Percentiles rank a stretch among this genome's conserved stretches.
Evolutionary conservation across 2,329 filamentous ascomycete species (phyloP).

Genomic region (Calonectria hawksworthii): DNA sequence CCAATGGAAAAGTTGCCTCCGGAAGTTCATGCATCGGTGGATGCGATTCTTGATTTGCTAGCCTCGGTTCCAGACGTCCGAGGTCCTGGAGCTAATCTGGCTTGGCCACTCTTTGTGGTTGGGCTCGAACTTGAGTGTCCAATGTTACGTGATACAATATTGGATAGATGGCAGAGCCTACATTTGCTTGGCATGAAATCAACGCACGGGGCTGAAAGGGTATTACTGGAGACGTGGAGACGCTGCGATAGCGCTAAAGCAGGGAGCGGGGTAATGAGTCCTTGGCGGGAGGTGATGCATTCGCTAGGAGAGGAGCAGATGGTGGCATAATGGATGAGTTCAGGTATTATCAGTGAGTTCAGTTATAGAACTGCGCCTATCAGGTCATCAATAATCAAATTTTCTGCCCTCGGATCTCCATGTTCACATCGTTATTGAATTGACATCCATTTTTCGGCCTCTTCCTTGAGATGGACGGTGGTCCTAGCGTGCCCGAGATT

Average conservation of each 20-base stretch:
- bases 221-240: conserved; percentile 1
- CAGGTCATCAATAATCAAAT: too few species aligned
- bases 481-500: too few species aligned
- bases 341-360: not conserved
- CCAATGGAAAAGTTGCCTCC: not conserved
- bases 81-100: not conserved
- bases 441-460: too few species aligned
- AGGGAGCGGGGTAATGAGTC: not conserved
- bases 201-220: not conserved
- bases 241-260: not conserved
- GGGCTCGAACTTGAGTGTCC: not conserved
- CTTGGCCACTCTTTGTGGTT: conserved; percentile 1
- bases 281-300: conserved; percentile 5
- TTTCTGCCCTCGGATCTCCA: too few species aligned
- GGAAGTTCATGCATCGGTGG: not conserved
- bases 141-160: not conserved
- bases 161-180: conserved; percentile 3
- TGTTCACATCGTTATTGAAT: too few species aligned
- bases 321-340: not conserved
- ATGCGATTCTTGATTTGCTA: not conserved
- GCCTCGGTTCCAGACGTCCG: not conserved
- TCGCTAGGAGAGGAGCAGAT: not conserved
- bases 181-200: conserved; percentile 3
- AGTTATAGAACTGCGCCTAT: not conserved
- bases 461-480: too few species aligned